These are phyloP conservation scores for Hymenoscyphus repandus DNA, from an alignment of 2,329 filamentous ascomycete genomes.

Conservation along the genomic window DNA sequence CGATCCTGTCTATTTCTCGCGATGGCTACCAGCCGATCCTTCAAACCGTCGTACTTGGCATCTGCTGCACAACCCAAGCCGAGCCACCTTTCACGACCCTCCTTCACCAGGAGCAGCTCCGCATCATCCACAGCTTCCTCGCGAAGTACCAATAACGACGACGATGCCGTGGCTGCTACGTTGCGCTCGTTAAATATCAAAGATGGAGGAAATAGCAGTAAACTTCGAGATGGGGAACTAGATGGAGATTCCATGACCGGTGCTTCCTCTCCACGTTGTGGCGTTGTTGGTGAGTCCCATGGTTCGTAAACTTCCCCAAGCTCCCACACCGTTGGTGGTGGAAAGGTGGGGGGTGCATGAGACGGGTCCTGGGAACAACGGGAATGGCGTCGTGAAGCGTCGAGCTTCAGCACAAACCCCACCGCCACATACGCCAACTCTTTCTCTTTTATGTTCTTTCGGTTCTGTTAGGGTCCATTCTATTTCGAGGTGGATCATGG, in stretches of 20 bases:
- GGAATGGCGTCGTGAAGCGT: conserved; percentile 18
- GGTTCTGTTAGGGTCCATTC: conserved; percentile 1
- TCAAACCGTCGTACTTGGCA: conserved; percentile 40
- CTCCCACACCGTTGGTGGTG: too few species aligned
- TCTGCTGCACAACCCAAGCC: conserved; percentile 31
- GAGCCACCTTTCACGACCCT: conserved; percentile 38
- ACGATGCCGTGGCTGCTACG: conserved; percentile 18
- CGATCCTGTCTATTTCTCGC: too few species aligned
- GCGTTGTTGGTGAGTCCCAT: conserved; percentile 16
- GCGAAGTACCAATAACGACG: conserved; percentile 7
- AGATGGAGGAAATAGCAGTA: not conserved
- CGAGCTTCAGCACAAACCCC: conserved; percentile 15
- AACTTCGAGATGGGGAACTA: too few species aligned
- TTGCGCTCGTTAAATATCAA: conserved; percentile 9
- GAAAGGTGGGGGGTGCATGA: conserved; percentile 3
- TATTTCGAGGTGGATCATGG: not conserved
- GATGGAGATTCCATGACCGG: too few species aligned
- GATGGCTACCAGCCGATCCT: conserved; percentile 48
- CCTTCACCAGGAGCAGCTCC: conserved; percentile 38
- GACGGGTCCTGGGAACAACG: too few species aligned
- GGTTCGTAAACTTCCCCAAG: not conserved
- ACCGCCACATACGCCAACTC: conserved; percentile 14
- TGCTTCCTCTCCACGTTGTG: conserved; percentile 8
- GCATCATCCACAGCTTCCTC: conserved; percentile 31
- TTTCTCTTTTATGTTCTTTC: not conserved